These are phyloP conservation scores for Daldinia decipiens DNA, from an alignment of 495 filamentous ascomycete species.

Conservation along the genomic window DNA sequence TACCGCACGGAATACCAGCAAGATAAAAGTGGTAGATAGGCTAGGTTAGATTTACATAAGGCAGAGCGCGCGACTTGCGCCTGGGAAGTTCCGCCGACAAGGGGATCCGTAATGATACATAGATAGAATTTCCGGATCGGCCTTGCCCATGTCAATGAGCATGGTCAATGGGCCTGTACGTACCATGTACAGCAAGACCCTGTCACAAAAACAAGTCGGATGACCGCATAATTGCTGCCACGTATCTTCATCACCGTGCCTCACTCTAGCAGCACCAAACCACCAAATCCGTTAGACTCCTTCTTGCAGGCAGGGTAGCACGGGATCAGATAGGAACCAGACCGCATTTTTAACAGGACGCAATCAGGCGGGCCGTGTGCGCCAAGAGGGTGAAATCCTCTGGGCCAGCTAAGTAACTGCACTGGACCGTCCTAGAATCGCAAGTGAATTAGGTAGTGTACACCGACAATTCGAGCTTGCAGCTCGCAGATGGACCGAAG, in stretches of 20 bases:
- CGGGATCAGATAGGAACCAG: conserved; percentile 24
- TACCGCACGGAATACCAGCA: background rate
- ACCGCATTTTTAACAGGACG: conserved; percentile 42
- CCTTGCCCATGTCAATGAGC: conserved; percentile 1
- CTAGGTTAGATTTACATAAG: background rate
- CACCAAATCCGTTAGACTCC: conserved; percentile 18
- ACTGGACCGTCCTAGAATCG: conserved; percentile 27
- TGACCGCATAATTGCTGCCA: conserved; percentile 42
- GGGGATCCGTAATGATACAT: conserved; percentile 2
- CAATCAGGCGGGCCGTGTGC: conserved; percentile 38
- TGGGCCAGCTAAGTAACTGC: conserved; percentile 27
- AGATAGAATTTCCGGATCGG: conserved; percentile 1
- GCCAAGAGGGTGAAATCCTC: conserved; percentile 38
- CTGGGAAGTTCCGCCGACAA: conserved; percentile 16
- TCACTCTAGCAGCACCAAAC: conserved; percentile 9
- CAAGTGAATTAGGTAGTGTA: conserved; percentile 18
- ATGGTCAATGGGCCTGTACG: background rate
- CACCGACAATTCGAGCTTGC: conserved; percentile 41
- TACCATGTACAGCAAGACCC: conserved; percentile 12
- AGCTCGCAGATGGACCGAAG: conserved; percentile 7
- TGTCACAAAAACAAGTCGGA: conserved; percentile 31
- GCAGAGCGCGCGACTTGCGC: background rate
- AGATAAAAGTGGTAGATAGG: background rate
- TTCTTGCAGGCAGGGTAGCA: conserved; percentile 22
- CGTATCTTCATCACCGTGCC: conserved; percentile 28